Base-by-base conservation (phyloP, 2,329 filamentous ascomycete genomes). In the Nemania diffusa region DNA sequence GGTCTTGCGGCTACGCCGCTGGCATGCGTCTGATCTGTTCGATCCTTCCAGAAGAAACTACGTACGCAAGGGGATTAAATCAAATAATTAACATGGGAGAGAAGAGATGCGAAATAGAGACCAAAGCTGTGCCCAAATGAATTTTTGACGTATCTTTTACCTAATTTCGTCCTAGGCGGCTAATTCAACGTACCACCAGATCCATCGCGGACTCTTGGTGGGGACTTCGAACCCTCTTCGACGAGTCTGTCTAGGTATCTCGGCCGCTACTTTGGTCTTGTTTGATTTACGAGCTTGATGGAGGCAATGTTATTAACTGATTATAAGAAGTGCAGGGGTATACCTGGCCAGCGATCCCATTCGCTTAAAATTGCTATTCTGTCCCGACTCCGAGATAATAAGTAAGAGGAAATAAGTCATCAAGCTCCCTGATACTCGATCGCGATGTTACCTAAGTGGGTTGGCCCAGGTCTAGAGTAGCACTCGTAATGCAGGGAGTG, bases 1-100 rank as follows among this genome's bases (percentile, higher is more conserved):
- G 34, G 3, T 17, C 24, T 44, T 57, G 26, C 24, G n/a, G 46
- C 51, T 62, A 53, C 20, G 63, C 57, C 52, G 57, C 52, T 42
- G 17, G 17, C 13, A 52, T 53, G 20, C 57, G 46, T 57, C 24
- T 34, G 7, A 34, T 26, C 37, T 17, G 3, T 27, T 13, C 13
- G 22, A 61, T 65, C 62, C 50, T 60, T 57, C n/a, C 9, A 11
- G 22, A 27, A 22, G 5, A 11, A 56, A 40, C n/a, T 48, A 20
- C 27, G 37, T 26, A 26, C 29, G 13, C 8, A n/a, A 27, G 5
- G 40, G 40, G 24, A 37, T 17, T 20, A 62, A 27, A 22, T 56
- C 60, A 63, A 50, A 50, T 57, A 8, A n/a, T 17, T 32, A 40
- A 37, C 11, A 20, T 7, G n/a, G 13, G 15, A 29, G 27, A 61